Percentiles rank a stretch among this genome's conserved stretches.
Conservation (phyloP, 2,329 filamentous ascomycete genomes). For the Ophiostoma angusticollis region DNA sequence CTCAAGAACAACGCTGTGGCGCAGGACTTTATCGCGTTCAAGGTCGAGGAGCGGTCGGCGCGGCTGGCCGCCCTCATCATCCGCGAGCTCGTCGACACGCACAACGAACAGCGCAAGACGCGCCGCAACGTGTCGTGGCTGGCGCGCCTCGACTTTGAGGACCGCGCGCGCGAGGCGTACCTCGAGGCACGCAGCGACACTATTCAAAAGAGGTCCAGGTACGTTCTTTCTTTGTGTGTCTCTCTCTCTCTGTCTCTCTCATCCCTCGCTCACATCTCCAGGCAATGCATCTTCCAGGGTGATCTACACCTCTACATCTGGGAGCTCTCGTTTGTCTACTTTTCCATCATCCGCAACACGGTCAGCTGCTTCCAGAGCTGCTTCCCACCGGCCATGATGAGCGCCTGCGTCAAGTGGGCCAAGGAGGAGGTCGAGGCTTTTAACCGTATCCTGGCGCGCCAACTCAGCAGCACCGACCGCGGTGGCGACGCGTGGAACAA, state of each 20-base stretch:
- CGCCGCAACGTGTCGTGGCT: constrained; percentile 76
- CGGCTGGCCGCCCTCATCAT: constrained; percentile 66
- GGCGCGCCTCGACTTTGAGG: constrained; percentile 76
- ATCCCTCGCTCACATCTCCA: constrained; percentile 23
- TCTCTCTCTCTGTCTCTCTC: neutral
- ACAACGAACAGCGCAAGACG: constrained; percentile 64
- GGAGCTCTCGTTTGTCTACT: constrained; percentile 91
- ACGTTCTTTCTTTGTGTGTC: constrained; percentile 18
- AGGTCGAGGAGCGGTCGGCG: constrained; percentile 72
- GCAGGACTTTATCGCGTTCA: constrained; percentile 84
- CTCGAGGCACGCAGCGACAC: constrained; percentile 64
- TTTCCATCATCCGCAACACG: constrained; percentile 86
- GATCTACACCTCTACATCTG: constrained; percentile 88
- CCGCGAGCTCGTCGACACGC: constrained; percentile 63
- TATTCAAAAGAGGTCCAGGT: constrained; percentile 76
- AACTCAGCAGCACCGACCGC: constrained; percentile 73
- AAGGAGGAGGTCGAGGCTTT: constrained; percentile 89
- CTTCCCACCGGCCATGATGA: constrained; percentile 79
- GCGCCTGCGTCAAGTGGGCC: constrained; percentile 95
- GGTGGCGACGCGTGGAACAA: constrained; percentile 66
- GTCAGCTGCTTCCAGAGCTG: constrained; percentile 77
- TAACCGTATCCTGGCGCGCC: constrained; percentile 67
- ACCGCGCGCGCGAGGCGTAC: constrained; percentile 77
- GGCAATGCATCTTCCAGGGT: constrained; percentile 90
- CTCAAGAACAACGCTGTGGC: constrained; percentile 78